These are phyloP conservation scores for barley (Hordeum vulgare) DNA, from an alignment of 176 grass and related monocot genomes.

Conservation along the genomic window DNA sequence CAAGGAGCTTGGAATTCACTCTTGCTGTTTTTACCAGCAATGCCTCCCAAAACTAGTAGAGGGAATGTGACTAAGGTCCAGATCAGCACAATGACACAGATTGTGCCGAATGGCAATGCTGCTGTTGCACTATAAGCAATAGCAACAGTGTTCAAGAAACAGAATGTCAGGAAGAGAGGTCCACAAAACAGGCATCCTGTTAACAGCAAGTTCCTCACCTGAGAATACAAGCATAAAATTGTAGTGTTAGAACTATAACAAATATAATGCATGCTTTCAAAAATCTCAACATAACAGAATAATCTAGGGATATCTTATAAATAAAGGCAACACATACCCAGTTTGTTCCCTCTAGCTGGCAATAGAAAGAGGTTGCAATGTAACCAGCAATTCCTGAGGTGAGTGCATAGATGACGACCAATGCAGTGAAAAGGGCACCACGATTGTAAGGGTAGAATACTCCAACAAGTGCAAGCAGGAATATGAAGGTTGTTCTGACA, in stretches of 20 bases:
- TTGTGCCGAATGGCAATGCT: conserved; percentile 89
- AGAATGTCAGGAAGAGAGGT: conserved; percentile 91
- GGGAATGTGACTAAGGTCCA: conserved; percentile 96
- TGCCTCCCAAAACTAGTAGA: conserved; percentile 90
- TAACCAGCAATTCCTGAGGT: conserved; percentile 98
- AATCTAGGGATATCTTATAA: background rate
- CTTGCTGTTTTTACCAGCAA: conserved; percentile 96
- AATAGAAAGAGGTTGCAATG: conserved; percentile 87
- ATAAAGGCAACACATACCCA: conserved; percentile 57
- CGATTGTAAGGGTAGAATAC: conserved; percentile 99
- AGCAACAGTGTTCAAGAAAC: conserved; percentile 95
- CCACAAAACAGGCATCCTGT: conserved; percentile 91
- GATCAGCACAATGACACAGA: conserved; percentile 93
- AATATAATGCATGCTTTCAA: background rate
- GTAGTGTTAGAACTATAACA: conserved; percentile 3
- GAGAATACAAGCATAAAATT: conserved; percentile 27
- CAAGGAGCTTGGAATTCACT: conserved; percentile 87
- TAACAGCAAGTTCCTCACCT: conserved; percentile 95
- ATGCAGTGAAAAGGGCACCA: conserved; percentile 89
- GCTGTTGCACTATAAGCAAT: conserved; percentile 94
- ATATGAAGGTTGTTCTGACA: conserved; percentile 91
- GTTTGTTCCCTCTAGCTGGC: conserved; percentile 84
- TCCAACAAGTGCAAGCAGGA: conserved; percentile 87
- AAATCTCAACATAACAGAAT: background rate
- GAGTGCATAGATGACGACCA: conserved; percentile 97